Percentiles rank a stretch among this genome's conserved stretches.
Evolutionary conservation across 2,329 filamentous ascomycete genomes (phyloP).

Genomic region (Exophiala viscosa): DNA sequence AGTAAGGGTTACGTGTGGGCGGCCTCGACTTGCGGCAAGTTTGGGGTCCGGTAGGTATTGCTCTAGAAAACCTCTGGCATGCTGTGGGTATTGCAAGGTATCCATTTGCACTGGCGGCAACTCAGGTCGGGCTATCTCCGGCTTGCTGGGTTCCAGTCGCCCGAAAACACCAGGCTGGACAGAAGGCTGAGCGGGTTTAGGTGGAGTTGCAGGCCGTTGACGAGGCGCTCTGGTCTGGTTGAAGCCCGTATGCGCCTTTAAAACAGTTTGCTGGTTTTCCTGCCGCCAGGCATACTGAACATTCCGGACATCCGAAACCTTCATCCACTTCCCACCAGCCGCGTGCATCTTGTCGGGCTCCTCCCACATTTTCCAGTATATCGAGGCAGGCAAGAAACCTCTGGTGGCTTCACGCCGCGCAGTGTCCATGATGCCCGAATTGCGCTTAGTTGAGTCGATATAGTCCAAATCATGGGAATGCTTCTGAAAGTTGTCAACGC

Average conservation of each 20-base stretch:
- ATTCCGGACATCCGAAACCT: conserved; percentile 47
- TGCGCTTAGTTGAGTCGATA: conserved; percentile 47
- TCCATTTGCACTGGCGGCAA: conserved; percentile 31
- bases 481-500: conserved; percentile 37
- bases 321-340: conserved; percentile 45
- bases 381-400: conserved; percentile 47
- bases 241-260: conserved; percentile 44
- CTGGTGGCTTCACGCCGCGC: conserved; percentile 44
- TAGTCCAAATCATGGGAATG: conserved; percentile 48
- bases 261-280: conserved; percentile 41
- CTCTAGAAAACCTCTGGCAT: conserved; percentile 46
- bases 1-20: conserved; percentile 70
- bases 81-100: conserved; percentile 44
- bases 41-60: conserved; percentile 49
- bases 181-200: conserved; percentile 12
- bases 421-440: conserved; percentile 47
- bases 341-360: conserved; percentile 43
- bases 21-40: conserved; percentile 30
- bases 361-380: conserved; percentile 47
- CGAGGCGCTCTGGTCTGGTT: conserved; percentile 18
- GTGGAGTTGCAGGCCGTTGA: conserved; percentile 16
- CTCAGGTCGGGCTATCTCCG: conserved; percentile 7
- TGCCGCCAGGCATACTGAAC: conserved; percentile 48
- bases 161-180: conserved; percentile 21
- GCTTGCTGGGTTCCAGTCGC: conserved; percentile 17